A percentile compares a stretch with the other conserved stretches of the same genome.
phyloP scores from a whole-genome alignment of 2,329 filamentous ascomycete genomes.

The Parastagonospora avenae region DNA sequence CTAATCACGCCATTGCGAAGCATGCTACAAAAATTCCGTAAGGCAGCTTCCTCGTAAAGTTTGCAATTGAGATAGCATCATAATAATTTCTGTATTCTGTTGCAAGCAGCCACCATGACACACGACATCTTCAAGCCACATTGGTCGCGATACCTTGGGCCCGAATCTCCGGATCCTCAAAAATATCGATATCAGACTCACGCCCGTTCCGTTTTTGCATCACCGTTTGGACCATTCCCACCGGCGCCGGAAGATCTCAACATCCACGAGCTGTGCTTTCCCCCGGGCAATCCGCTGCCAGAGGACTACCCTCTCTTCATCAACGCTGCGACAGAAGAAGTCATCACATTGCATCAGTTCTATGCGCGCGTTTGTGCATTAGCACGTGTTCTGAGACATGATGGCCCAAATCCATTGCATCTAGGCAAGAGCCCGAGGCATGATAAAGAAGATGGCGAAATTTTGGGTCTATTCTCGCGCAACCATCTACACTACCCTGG shows the following conservation, averaged over 20 bases:
- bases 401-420: conserved; percentile 33
- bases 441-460: conserved; percentile 36
- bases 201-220: conserved; percentile 22
- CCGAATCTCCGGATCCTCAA: conserved; percentile 29
- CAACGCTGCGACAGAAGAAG: conserved; percentile 31
- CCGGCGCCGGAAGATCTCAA: conserved; percentile 32
- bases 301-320: conserved; percentile 38
- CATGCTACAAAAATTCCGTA: background rate
- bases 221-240: conserved; percentile 36
- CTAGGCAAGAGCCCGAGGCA: conserved; percentile 24
- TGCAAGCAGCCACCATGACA: conserved; percentile 15
- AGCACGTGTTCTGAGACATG: conserved; percentile 30
- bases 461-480: conserved; percentile 31
- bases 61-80: background rate
- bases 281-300: conserved; percentile 28
- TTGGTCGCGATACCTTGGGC: conserved; percentile 33
- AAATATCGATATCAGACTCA: conserved; percentile 25
- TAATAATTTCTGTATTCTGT: background rate
- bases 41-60: background rate
- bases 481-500: conserved; percentile 41
- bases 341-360: conserved; percentile 35
- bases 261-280: conserved; percentile 40
- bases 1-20: background rate
- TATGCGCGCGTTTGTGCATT: conserved; percentile 31
- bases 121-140: conserved; percentile 31